These are phyloP conservation scores for Sphenostylis stenocarpa DNA, from an alignment of 306 rosid species.

Conservation along the genomic window DNA sequence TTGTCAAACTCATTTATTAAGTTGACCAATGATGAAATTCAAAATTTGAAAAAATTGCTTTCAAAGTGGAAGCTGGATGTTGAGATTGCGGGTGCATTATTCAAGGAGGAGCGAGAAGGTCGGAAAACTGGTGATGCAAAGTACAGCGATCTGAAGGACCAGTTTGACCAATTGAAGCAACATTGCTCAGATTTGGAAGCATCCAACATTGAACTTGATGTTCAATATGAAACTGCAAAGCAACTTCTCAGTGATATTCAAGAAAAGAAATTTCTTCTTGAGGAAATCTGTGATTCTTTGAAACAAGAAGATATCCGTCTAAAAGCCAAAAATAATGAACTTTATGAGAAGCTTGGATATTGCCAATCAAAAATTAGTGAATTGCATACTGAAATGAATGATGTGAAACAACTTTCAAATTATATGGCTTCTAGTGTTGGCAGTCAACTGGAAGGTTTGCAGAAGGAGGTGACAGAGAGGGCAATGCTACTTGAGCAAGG, in stretches of 20 bases:
- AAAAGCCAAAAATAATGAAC: constrained; percentile 50
- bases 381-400: constrained; percentile 51
- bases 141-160: constrained; percentile 48
- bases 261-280: constrained; percentile 56
- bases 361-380: constrained; percentile 59
- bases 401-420: constrained; percentile 57
- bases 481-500: constrained; percentile 59
- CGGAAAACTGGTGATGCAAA: constrained; percentile 50
- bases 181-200: constrained; percentile 63
- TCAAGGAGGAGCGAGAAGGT: constrained; percentile 63
- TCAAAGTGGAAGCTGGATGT: constrained; percentile 59
- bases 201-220: constrained; percentile 65
- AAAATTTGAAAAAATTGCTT: constrained; percentile 59
- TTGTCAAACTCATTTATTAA: constrained; percentile 46
- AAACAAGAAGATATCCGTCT: constrained; percentile 48
- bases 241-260: constrained; percentile 53
- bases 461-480: constrained; percentile 62
- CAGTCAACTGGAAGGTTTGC: constrained; percentile 61
- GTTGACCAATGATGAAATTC: constrained; percentile 50
- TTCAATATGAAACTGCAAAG: constrained; percentile 69
- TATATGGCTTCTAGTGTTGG: constrained; percentile 59
- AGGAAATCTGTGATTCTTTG: constrained; percentile 50
- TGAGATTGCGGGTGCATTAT: constrained; percentile 50
- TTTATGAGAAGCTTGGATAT: constrained; percentile 56
- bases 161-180: constrained; percentile 59